Conservation (phyloP, 1,284 basidiomycete species). For the Trametes hirsuta region DNA sequence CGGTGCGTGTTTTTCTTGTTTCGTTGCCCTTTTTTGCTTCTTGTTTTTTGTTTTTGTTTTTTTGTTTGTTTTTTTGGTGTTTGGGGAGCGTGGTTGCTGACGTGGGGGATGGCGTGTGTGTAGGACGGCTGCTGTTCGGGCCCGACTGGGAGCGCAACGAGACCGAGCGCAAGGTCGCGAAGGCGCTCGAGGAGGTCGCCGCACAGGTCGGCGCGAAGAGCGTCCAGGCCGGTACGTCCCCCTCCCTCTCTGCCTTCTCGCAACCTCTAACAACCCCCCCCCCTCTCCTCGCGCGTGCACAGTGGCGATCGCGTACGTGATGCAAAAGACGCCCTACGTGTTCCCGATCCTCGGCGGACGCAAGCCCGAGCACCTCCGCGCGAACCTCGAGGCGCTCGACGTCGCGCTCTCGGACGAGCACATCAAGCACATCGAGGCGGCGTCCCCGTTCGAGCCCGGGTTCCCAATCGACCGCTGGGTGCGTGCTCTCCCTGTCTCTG, state of each 20-base stretch:
- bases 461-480: constrained; percentile 36
- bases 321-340: not conserved
- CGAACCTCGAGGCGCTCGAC: constrained; percentile 49
- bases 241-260: not conserved
- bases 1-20: constrained; percentile 5
- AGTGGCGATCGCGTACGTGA: constrained; percentile 30
- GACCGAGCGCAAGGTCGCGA: constrained; percentile 11
- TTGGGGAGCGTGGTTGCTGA: not conserved
- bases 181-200: constrained; percentile 18
- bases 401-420: constrained; percentile 44
- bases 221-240: constrained; percentile 8
- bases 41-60: too few species aligned
- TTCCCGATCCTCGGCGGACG: not conserved
- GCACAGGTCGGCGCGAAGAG: constrained; percentile 18
- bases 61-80: not conserved
- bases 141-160: constrained; percentile 24
- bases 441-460: constrained; percentile 43
- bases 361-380: constrained; percentile 41
- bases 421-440: constrained; percentile 43
- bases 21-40: too few species aligned
- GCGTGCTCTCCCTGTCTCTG: not conserved
- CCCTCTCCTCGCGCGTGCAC: not conserved
- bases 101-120: not conserved
- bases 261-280: not conserved
- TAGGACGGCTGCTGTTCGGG: constrained; percentile 36